Base-by-base conservation (phyloP, 768 basidiomycete species). In the Collybia sordida region DNA sequence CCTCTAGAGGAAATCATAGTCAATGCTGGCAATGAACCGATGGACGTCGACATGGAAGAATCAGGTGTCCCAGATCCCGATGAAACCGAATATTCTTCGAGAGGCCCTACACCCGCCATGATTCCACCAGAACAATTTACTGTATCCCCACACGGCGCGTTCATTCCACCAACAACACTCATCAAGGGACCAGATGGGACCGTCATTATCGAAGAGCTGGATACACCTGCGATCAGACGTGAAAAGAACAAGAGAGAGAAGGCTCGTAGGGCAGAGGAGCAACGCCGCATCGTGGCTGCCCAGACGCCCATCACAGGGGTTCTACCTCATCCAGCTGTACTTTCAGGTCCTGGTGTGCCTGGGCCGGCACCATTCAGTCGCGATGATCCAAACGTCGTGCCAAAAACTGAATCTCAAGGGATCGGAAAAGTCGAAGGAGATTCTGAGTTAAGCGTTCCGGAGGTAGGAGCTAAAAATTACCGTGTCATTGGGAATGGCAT, bases 161-260 rank as follows among this genome's bases (percentile, higher is more conserved):
- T 49, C 45, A 53, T 55, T 43, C 51, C 60, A 53, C 19, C 59
- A 51, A 14, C 62, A 52, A 17, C 64, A 21, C 28, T 67, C 11
- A 59, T 70, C 9, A 58, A 59, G 9, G 55, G 59, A 18, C 67
- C 75, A n/a, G 69, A 70, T 38, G 78, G 79, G n/a, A 73, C 67
- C 49, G 73, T 85, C 41, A 78, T 88, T 47, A 79, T 90, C 49
- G 87, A 90, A 59, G 80, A 82, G 51, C 71, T 90, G 19, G 88
- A 89, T 58, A 85, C 88, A 4, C 88, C 88, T 28, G 77, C 77
- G 3, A 84, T 79, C 35, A 80, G 88, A 3, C 74, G 79, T 43
- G 75, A 81, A 64, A 87, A 84, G 65, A 72, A 72, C 17, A 63
- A 69, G 50, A 72, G 74, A 6, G 71, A 66, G 44, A 82, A 78